These are phyloP conservation scores for Floccularia luteovirens DNA, from an alignment of 768 basidiomycete species.

Conservation along the genomic window DNA sequence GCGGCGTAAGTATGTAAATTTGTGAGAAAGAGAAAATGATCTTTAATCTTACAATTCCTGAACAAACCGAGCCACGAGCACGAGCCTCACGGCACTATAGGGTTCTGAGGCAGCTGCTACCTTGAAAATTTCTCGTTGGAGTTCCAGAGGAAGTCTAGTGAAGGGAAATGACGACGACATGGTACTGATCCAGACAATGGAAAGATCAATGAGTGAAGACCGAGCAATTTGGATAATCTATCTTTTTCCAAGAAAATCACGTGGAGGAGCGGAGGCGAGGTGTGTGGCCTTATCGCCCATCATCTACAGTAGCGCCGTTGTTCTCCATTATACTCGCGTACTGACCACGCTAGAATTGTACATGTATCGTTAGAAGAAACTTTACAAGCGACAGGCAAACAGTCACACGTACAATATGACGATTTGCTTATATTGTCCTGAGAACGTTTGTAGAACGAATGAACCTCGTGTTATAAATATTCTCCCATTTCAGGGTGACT, in stretches of 20 bases:
- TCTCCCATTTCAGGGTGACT: no score
- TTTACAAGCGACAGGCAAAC: not conserved
- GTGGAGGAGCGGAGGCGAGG: slow-evolving; percentile 15
- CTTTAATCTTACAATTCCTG: slow-evolving; percentile 21
- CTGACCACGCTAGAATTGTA: slow-evolving; percentile 1
- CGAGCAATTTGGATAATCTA: slow-evolving; percentile 11
- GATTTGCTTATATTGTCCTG: slow-evolving; percentile 1
- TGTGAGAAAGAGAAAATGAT: not conserved
- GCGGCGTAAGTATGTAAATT: not conserved
- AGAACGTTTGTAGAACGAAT: slow-evolving; percentile 7
- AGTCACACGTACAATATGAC: slow-evolving; percentile 3
- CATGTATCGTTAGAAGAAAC: slow-evolving; percentile 4
- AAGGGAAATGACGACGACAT: slow-evolving; percentile 15
- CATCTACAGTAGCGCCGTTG: slow-evolving; percentile 11
- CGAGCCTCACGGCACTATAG: slow-evolving; percentile 18
- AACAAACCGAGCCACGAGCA: slow-evolving; percentile 26
- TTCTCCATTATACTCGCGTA: slow-evolving; percentile 5
- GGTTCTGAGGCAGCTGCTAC: slow-evolving; percentile 19
- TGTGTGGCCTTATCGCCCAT: slow-evolving; percentile 7
- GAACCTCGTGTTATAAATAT: no score
- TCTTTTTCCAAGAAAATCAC: slow-evolving; percentile 20
- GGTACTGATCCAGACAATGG: slow-evolving; percentile 7
- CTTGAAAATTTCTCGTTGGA: slow-evolving; percentile 30
- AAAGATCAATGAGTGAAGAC: slow-evolving; percentile 14
- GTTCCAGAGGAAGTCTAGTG: slow-evolving; percentile 27